Base-by-base conservation (phyloP, 2,329 filamentous ascomycete genomes). In the Ascochyta viciae-villosae region DNA sequence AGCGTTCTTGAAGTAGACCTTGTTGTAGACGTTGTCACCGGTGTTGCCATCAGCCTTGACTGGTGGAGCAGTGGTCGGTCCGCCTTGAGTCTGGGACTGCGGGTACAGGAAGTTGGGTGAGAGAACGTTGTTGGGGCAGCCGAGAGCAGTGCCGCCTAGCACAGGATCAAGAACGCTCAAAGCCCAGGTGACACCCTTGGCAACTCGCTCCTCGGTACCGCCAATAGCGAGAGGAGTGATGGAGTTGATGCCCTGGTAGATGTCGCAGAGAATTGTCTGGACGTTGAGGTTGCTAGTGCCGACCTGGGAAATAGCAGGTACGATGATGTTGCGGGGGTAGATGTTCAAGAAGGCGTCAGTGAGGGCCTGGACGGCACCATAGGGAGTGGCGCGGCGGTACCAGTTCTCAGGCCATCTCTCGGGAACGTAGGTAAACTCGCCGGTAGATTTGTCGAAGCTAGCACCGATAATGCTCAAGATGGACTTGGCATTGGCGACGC, bases 401-500 rank as follows among this genome's bases (percentile, higher is more conserved):
- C 81, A 84, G 69, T 84, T 83, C 41, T 81, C 76, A 0, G 82
- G 82, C 50, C 84, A 83, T 12, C 76, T 75, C 62, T 85, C 82
- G 60, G 77, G 78, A 19, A 82, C 82, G 19, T 76, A 69, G 15
- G 76, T 78, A 63, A 83, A 83, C 43, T 77, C 73, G 8, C 74
- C 76, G 4, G 80, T 72, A 5, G 75, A 67, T 34, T 69, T 58
- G 22, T 76, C 76, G 23, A 78, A 75, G 27, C 83, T 74, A 5
- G 73, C 80, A 54, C 76, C 83, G 65, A 84, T 82, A 61, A 74
- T 78, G 49, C 75, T 77, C 50, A 84, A 68, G 6, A 74, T 75
- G 35, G 72, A 63, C 42, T 66, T 55, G 38, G 64, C 61, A 42
- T 66, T 76, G 35, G 74, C 61, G 24, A 76, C 69, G 57, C 75